Base-by-base conservation (phyloP, 148 eudicot species). In the Fagopyrum tataricum region DNA sequence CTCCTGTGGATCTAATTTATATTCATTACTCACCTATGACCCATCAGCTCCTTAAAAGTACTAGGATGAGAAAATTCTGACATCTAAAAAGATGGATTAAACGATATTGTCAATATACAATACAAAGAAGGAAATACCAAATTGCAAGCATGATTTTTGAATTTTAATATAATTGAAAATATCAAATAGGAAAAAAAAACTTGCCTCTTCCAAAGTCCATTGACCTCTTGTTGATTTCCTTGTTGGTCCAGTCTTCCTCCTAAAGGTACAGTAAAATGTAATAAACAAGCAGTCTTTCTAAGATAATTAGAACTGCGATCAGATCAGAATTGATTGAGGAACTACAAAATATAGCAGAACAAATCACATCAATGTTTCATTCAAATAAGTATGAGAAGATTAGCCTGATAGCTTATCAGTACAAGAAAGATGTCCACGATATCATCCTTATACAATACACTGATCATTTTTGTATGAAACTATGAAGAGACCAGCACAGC, bases 181-280 rank as follows among this genome's bases (percentile, higher is more conserved):
- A 46, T 46, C 49, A 46, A 46, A 13, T 46, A 46, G 49, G 49
- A 46, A 10, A 46, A n/a, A n/a, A 10, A 13, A 12, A 5, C 39
- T 61, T 61, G 39, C 67, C 67, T 61, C 67, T 61, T 21, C 67
- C 11, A 26, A 26, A 18, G 67, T 61, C 67, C 67, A 61, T 4
- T 61, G 67, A 26, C 67, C 67, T 13, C 67, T 61, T 11, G 67
- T 61, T 4, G 67, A 61, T 18, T 26, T 23, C 67, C 67, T 61
- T 61, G 67, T 61, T 8, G 67, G 67, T 37, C 67, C 67, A 61
- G 67, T 61, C 13, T 39, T 61, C 39, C 67, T 61, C 67, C 67
- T 61, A 61, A 17, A 61, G 21, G 31, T 11, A 21, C 23, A 61
- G 67, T 10, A 46, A 8, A 13, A 46, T 46, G 49, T 46, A 46